Evolutionary conservation across 441 rosid genomes (phyloP), one percentile per base, ranked within the genome.

Genomic region (Erodium texanum): DNA sequence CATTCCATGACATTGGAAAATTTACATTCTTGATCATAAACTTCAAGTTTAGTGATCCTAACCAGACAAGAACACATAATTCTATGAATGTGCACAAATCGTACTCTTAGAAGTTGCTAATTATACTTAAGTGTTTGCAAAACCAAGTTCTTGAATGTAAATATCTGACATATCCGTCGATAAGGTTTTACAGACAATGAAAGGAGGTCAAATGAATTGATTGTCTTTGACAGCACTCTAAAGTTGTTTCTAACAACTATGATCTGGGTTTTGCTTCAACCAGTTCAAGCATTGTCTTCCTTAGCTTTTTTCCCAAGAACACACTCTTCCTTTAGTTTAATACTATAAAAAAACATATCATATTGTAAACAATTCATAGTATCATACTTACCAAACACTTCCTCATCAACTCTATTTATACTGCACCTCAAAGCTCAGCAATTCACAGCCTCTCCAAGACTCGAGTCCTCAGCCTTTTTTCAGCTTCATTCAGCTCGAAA

Each of bases 251-350:
- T 54, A 54, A 54, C 61, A 54, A 7, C 61, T 54, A n/a, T n/a
- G 61, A 54, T 54, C 23, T 54, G 61, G 61, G 22, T 16, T 52
- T 52, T 52, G 61, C 23, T 54, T 54, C 24, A 19, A 54, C 61
- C 16, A 7, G 61, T 54, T 54, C 61, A 54, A 54, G 61, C 61
- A 54, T 54, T 54, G 61, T 54, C 24, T 54, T 54, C 22, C 61
- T 54, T 54, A 0, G 7, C 5, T 54, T 54, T 54, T 20, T 19
- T 19, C 36, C 23, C 61, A 18, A 54, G 61, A 54, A 54, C 61
- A 54, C 12, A 54, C 61, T 54, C 23, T 54, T 54, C 24, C 50
- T 41, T 41, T 41, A 5, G 20, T 50, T 50, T 50, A 15, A 50
- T 54, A 7, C 23, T 18, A 54, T 54, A 5, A 18, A 5, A 18